Evolutionary conservation across 306 rosid species (phyloP).

Genomic region (Inga leiocalycina): DNA sequence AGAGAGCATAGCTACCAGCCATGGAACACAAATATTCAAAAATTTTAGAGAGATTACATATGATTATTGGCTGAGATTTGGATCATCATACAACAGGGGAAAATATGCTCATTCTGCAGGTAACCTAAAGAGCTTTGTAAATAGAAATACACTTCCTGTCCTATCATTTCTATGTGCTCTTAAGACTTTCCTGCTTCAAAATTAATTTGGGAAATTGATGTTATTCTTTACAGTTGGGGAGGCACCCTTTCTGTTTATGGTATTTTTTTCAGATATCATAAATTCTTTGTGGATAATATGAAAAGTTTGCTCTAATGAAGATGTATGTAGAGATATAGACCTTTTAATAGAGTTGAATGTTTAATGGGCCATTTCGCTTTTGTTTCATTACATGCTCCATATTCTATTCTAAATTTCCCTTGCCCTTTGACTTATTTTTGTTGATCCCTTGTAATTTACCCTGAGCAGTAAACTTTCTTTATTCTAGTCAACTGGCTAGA

Average conservation of each 20-base stretch:
- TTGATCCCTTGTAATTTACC: constrained; percentile 32
- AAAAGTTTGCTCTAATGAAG: constrained; percentile 15
- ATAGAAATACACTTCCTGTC: constrained; percentile 22
- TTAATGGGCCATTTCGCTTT: constrained; percentile 14
- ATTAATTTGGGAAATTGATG: constrained; percentile 18
- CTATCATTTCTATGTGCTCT: constrained; percentile 22
- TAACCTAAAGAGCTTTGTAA: constrained; percentile 46
- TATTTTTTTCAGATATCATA: constrained; percentile 1
- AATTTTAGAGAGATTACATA: constrained; percentile 84
- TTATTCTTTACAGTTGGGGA: constrained; percentile 17
- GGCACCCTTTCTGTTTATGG: constrained; percentile 10
- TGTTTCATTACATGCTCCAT: constrained; percentile 11
- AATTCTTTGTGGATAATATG: background rate
- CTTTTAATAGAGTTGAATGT: constrained; percentile 20
- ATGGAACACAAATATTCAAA: constrained; percentile 84
- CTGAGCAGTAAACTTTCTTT: constrained; percentile 62
- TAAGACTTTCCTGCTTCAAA: constrained; percentile 1
- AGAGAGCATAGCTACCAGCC: constrained; percentile 90
- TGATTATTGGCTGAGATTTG: constrained; percentile 73
- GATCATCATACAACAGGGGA: constrained; percentile 43
- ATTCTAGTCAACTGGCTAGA: constrained; percentile 44
- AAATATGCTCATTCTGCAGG: constrained; percentile 54
- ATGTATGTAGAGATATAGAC: constrained; percentile 16
- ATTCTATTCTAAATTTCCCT: constrained; percentile 28
- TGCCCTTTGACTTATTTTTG: constrained; percentile 13